Conservation (phyloP, 495 filamentous ascomycete genomes). For the Chaetomium tenue region DNA sequence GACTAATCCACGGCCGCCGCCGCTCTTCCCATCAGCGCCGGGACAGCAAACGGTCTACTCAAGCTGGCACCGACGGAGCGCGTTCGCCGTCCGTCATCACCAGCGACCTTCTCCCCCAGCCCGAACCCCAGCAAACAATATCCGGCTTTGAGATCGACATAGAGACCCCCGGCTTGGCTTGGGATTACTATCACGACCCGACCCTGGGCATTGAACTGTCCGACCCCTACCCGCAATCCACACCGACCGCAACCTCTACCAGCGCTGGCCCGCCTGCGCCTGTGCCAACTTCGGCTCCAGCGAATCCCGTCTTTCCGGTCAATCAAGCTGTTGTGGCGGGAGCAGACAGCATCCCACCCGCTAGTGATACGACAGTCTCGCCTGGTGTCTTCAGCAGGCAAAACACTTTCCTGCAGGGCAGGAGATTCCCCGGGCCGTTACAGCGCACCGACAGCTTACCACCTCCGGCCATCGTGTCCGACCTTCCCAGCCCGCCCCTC, state of each 20-base stretch:
- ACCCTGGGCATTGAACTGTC: slow-evolving; percentile 20
- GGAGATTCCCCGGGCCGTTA: slow-evolving; percentile 19
- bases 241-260: slow-evolving; percentile 14
- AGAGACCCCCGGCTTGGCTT: slow-evolving; percentile 32
- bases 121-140: slow-evolving; percentile 8
- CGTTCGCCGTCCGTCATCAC: slow-evolving; percentile 32
- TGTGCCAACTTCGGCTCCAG: slow-evolving; percentile 14
- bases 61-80: slow-evolving; percentile 24
- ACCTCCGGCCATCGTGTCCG: slow-evolving; percentile 33
- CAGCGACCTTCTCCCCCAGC: slow-evolving; percentile 20
- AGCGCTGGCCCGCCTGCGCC: slow-evolving; percentile 17
- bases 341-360: slow-evolving; percentile 25
- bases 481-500: slow-evolving; percentile 29
- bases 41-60: slow-evolving; percentile 34
- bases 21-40: slow-evolving; percentile 26
- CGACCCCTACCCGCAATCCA: slow-evolving; percentile 17
- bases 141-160: slow-evolving; percentile 30
- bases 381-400: slow-evolving; percentile 25
- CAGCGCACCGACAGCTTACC: slow-evolving; percentile 37
- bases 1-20: slow-evolving; percentile 26
- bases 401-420: slow-evolving; percentile 23
- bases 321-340: slow-evolving; percentile 20
- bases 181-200: slow-evolving; percentile 37
- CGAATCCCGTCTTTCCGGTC: slow-evolving; percentile 9
- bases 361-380: slow-evolving; percentile 26